Evolutionary conservation across 768 basidiomycete genomes (phyloP).

Genomic region (Termitomyces sp.): DNA sequence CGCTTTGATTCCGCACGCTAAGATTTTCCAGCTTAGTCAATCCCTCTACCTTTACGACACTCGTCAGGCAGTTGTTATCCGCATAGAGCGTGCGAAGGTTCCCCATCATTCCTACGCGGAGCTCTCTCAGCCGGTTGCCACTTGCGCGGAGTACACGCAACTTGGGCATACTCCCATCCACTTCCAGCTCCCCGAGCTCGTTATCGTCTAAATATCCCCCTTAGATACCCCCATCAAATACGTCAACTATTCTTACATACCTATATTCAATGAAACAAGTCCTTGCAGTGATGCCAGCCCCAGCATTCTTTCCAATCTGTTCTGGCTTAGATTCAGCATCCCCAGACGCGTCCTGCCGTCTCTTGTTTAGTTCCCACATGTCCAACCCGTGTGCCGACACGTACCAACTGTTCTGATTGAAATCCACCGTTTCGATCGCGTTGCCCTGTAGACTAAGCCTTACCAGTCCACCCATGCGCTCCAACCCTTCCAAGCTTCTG

Average conservation of each 20-base stretch:
- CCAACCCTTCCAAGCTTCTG: slow-evolving; percentile 65
- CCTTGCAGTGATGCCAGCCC: slow-evolving; percentile 60
- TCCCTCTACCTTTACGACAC: slow-evolving; percentile 47
- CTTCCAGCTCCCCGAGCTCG: slow-evolving; percentile 47
- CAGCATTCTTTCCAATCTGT: slow-evolving; percentile 52
- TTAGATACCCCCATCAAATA: slow-evolving; percentile 5
- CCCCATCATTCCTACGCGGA: slow-evolving; percentile 60
- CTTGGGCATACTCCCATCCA: slow-evolving; percentile 53
- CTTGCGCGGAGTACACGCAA: slow-evolving; percentile 84
- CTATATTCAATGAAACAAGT: slow-evolving; percentile 75
- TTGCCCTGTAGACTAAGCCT: slow-evolving; percentile 84
- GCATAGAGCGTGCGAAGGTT: slow-evolving; percentile 87
- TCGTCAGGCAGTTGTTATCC: slow-evolving; percentile 71
- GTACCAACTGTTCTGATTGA: slow-evolving; percentile 64
- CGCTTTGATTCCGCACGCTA: slow-evolving; percentile 85
- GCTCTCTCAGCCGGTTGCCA: slow-evolving; percentile 66
- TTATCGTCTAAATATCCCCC: slow-evolving; percentile 62
- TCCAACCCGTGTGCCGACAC: slow-evolving; percentile 21
- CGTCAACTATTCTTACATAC: slow-evolving; percentile 43
- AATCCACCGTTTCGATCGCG: slow-evolving; percentile 54
- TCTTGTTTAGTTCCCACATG: slow-evolving; percentile 4
- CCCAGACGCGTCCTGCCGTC: slow-evolving; percentile 60
- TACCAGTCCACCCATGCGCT: slow-evolving; percentile 73
- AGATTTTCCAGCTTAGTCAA: slow-evolving; percentile 81
- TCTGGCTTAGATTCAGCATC: slow-evolving; percentile 77